A percentile compares a stretch with the other conserved stretches of the same genome.
These are phyloP conservation scores for Thalassiosira livingstoniorum DNA, from an alignment of 352 stramenopile species.

Conservation along the genomic window DNA sequence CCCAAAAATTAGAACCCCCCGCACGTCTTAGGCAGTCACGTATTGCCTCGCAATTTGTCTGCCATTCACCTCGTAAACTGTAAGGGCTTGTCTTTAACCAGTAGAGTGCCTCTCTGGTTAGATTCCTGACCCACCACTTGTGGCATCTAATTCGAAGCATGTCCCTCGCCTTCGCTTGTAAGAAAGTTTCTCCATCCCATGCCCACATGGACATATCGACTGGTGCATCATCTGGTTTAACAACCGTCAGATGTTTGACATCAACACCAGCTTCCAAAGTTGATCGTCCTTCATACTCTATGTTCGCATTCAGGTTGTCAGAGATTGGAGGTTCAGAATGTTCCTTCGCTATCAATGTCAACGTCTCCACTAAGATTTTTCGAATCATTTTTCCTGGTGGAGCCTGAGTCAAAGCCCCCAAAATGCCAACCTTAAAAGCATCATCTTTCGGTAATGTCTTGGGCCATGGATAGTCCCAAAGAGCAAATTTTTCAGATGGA, in stretches of 20 bases:
- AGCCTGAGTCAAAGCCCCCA: neutral
- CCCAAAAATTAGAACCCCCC: neutral
- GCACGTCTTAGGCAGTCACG: neutral
- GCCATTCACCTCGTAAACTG: neutral
- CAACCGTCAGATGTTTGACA: neutral
- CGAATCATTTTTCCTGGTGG: neutral
- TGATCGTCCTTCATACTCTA: neutral
- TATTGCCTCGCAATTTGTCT: too few species aligned
- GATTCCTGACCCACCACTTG: neutral
- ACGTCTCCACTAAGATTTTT: neutral
- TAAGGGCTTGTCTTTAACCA: neutral
- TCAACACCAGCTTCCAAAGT: neutral
- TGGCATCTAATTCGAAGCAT: neutral
- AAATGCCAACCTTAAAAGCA: neutral
- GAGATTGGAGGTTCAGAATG: too few species aligned
- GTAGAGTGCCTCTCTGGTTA: neutral
- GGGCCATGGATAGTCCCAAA: neutral
- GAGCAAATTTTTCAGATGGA: neutral
- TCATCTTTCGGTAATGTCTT: neutral
- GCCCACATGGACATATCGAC: neutral
- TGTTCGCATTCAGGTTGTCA: neutral
- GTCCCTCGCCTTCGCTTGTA: neutral
- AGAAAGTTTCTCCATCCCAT: neutral
- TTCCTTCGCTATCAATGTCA: neutral
- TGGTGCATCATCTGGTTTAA: neutral